Evolutionary conservation across 805 yeast genomes (phyloP).

Genomic region (Blastobotrys mokoenaii): DNA sequence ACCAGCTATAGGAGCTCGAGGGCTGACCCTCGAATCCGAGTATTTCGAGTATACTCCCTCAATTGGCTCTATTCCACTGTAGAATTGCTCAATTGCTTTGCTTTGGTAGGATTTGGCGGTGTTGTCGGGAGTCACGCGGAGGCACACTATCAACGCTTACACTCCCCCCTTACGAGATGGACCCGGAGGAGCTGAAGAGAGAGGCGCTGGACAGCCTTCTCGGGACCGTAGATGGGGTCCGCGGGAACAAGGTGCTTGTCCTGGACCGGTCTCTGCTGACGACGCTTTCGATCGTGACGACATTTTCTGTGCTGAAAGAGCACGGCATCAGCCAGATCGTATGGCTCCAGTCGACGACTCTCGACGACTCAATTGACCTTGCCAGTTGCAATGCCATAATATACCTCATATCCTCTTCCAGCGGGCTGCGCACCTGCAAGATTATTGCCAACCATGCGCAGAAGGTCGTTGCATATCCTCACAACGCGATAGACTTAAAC

Average conservation of each 20-base stretch:
- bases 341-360: slow-evolving; percentile 34
- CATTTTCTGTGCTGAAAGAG: slow-evolving; percentile 45
- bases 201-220: slow-evolving; percentile 19
- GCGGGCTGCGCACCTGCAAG: slow-evolving; percentile 4
- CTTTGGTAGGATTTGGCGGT: too few relatives aligned
- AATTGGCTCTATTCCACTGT: too few relatives aligned
- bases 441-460: slow-evolving; percentile 17
- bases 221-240: slow-evolving; percentile 21
- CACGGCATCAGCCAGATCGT: slow-evolving; percentile 41
- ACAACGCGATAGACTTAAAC: slow-evolving; percentile 17
- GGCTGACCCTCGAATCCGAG: too few relatives aligned
- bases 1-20: too few relatives aligned
- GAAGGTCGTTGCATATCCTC: slow-evolving; percentile 5
- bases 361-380: slow-evolving; percentile 3
- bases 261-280: slow-evolving; percentile 42
- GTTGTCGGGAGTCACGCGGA: too few relatives aligned
- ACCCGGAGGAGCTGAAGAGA: slow-evolving; percentile 9
- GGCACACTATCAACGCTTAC: too few relatives aligned
- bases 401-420: slow-evolving; percentile 3
- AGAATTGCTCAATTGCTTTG: too few relatives aligned
- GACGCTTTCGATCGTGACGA: slow-evolving; percentile 44
- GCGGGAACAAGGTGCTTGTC: slow-evolving; percentile 28
- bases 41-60: too few relatives aligned
- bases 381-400: slow-evolving; percentile 3
- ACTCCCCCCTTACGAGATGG: slow-evolving; percentile 3